Percentiles rank a stretch among this genome's conserved stretches.
These are phyloP conservation scores for Ophiocordyceps camponoti-floridani DNA, from an alignment of 2,329 filamentous ascomycete species.

Conservation along the genomic window DNA sequence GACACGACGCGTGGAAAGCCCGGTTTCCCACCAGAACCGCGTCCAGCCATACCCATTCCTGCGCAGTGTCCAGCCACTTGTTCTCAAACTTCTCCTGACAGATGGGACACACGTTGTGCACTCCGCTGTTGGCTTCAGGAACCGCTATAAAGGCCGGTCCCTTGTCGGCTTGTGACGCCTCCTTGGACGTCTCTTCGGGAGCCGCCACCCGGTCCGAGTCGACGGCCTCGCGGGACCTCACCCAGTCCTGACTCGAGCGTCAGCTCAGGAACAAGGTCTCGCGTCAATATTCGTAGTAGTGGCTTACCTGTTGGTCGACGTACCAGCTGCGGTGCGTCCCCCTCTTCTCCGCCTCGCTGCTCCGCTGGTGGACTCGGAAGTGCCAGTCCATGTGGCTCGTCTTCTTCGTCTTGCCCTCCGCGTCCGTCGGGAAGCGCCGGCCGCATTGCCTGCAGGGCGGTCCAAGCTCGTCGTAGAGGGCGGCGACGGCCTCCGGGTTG, in stretches of 20 bases:
- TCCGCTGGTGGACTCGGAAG: conserved; percentile 80
- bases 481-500: conserved; percentile 54
- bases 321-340: conserved; percentile 92
- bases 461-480: conserved; percentile 65
- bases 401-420: conserved; percentile 70
- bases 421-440: conserved; percentile 61
- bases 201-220: conserved; percentile 37
- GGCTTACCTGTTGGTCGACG: conserved; percentile 62
- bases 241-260: conserved; percentile 56
- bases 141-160: conserved; percentile 59
- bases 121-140: conserved; percentile 56
- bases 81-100: conserved; percentile 92
- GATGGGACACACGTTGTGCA: conserved; percentile 73
- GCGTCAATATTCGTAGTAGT: no score
- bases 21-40: conserved; percentile 59
- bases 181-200: conserved; percentile 13
- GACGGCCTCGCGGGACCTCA: conserved; percentile 63
- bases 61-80: conserved; percentile 77
- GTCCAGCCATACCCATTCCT: conserved; percentile 96
- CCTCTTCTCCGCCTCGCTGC: conserved; percentile 68
- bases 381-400: conserved; percentile 95
- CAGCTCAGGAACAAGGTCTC: background rate
- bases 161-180: conserved; percentile 18
- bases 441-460: conserved; percentile 87
- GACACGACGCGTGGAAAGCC: conserved; percentile 81